Base-by-base conservation (phyloP, 2,329 filamentous ascomycete genomes). In the Exutisphaerella laricina region DNA sequence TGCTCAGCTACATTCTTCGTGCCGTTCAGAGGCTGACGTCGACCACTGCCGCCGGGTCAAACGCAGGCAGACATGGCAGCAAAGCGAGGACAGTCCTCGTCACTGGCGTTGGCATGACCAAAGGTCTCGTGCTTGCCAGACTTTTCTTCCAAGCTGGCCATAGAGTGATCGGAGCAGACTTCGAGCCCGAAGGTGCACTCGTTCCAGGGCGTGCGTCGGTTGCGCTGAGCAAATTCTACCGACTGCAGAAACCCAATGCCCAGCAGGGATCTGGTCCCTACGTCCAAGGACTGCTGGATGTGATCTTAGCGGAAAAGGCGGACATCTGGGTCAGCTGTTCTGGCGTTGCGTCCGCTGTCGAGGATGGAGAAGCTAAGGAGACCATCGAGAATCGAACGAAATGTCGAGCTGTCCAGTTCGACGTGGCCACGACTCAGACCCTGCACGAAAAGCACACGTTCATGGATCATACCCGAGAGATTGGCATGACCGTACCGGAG, bases 321-420 rank as follows among this genome's bases (percentile, higher is more conserved):
- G 76, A 86, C 43, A 63, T 88, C 3, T 89, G 84, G 84, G 77
- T 88, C 3, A 80, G 78, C 14, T 86, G 83, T 54, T 86, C 83
- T 0, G 80, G 79, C n/a, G 78, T 84, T 6, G 72, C 75, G 1
- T 78, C 75, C 1, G 80, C 79, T 0, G 63, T 82, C 9, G 79
- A 84, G 55, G 84, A 88, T 58, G 83, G 78, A 0, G 62, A 74
- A 25, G 81, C 80, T 1, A 80, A 79, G 49, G 75, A 83, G 43
- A 65, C 72, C 2, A 65, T 86, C 13, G 78, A 84, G 52, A 64
- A 66, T 10, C 66, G 72, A 23, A 81, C 79, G 0, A 51, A 51
- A 1, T 84, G 82, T 56, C 75, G 69, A 48, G 80, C 75, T 3
- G 70, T 88, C 2, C 81, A 87, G 45, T 79, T 84, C 53, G 71